Evolutionary conservation across 805 yeast species (phyloP).

Genomic region (Scheffersomyces coipomensis): DNA sequence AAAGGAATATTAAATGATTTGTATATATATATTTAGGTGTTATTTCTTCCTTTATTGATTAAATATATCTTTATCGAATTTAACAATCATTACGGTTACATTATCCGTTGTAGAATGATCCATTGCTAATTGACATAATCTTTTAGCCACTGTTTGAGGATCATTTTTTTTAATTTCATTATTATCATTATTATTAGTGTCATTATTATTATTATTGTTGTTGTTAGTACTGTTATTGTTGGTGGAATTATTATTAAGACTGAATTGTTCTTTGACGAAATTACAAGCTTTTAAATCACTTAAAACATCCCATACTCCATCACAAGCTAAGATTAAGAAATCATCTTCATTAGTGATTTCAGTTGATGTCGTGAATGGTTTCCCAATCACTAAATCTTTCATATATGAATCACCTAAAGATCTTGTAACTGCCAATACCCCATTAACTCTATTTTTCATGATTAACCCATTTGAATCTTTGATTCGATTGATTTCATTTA

Average conservation of each 20-base stretch:
- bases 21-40: background rate
- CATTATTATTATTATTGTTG: no score
- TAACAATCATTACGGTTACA: constrained; percentile 87
- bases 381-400: constrained; percentile 84
- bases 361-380: constrained; percentile 89
- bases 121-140: constrained; percentile 71
- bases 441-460: constrained; percentile 90
- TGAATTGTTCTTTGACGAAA: constrained; percentile 50
- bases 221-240: no score
- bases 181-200: no score
- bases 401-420: constrained; percentile 92
- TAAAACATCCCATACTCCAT: constrained; percentile 95
- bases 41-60: constrained; percentile 7
- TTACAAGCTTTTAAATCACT: constrained; percentile 83
- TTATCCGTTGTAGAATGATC: constrained; percentile 83
- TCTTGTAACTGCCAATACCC: constrained; percentile 91
- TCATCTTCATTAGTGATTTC: constrained; percentile 67
- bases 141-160: constrained; percentile 66
- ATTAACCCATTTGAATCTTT: constrained; percentile 80
- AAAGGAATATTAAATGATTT: constrained; percentile 1
- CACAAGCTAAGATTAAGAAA: constrained; percentile 88
- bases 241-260: no score
- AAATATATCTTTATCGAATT: constrained; percentile 48
- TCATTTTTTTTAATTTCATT: constrained; percentile 31
- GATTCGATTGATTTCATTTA: constrained; percentile 72